A percentile compares a stretch with the other conserved stretches of the same genome.
Evolutionary conservation across 768 basidiomycete species (phyloP).

Genomic region (Mycena epipterygia): DNA sequence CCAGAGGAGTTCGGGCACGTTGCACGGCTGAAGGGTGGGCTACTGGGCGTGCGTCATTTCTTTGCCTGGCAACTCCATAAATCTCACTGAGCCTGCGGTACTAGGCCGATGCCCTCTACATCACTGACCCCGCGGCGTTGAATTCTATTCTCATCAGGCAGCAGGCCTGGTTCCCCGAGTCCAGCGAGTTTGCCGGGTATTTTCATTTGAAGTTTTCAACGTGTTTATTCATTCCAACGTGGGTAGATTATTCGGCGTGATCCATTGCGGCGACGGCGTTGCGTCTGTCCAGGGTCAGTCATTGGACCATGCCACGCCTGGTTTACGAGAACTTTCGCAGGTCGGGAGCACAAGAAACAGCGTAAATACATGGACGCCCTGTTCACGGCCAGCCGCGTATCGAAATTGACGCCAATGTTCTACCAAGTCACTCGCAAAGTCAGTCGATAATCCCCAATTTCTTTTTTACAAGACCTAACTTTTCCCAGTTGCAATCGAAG

Average conservation of each 20-base stretch:
- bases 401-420: slow-evolving; percentile 43
- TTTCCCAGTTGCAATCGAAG: slow-evolving; percentile 13
- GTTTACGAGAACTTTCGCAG: slow-evolving; percentile 13
- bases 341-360: slow-evolving; percentile 43
- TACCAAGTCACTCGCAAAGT: slow-evolving; percentile 42
- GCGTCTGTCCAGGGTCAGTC: slow-evolving; percentile 42
- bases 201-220: background rate
- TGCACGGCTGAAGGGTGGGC: slow-evolving; percentile 39
- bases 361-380: slow-evolving; percentile 42
- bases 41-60: slow-evolving; percentile 31
- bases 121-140: slow-evolving; percentile 43
- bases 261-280: slow-evolving; percentile 39
- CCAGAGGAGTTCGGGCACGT: slow-evolving; percentile 40
- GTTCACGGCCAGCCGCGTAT: slow-evolving; percentile 41
- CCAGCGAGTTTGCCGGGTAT: slow-evolving; percentile 43
- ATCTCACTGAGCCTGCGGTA: background rate
- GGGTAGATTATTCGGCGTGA: slow-evolving; percentile 38
- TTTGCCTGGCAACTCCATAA: background rate
- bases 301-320: no score
- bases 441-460: background rate
- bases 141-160: slow-evolving; percentile 42
- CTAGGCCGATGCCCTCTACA: slow-evolving; percentile 42
- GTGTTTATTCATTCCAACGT: background rate
- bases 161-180: slow-evolving; percentile 40
- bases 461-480: background rate